Percentiles rank a stretch among this genome's conserved stretches.
Conservation (phyloP, 2,329 filamentous ascomycete species). For the Lachnum nothofagi region DNA sequence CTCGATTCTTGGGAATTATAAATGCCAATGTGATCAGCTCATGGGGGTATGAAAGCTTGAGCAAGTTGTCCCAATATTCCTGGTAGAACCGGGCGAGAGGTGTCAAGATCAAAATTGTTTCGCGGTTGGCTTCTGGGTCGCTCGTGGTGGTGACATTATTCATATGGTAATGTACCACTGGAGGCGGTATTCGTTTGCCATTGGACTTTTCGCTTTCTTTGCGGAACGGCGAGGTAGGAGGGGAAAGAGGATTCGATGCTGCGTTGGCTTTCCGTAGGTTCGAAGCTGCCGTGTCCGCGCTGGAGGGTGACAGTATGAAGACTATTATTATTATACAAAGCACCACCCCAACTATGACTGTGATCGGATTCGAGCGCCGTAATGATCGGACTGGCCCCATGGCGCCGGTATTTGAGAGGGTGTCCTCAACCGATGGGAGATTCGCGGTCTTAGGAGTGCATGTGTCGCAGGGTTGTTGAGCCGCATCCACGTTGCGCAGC, state of each 20-base stretch:
- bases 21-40: constrained; percentile 92
- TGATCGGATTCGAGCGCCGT: constrained; percentile 74
- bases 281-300: constrained; percentile 42
- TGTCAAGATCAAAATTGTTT: constrained; percentile 85
- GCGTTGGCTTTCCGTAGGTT: constrained; percentile 48
- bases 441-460: constrained; percentile 19
- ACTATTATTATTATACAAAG: constrained; percentile 68
- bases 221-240: constrained; percentile 67
- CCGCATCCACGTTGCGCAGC: constrained; percentile 8
- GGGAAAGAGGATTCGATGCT: constrained; percentile 66
- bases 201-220: constrained; percentile 56
- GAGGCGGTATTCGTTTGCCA: constrained; percentile 60
- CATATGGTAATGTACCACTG: constrained; percentile 87
- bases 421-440: constrained; percentile 27
- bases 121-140: constrained; percentile 70
- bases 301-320: constrained; percentile 54
- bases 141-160: constrained; percentile 85
- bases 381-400: constrained; percentile 63
- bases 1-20: constrained; percentile 88
- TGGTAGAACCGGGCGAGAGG: constrained; percentile 91
- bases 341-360: constrained; percentile 64
- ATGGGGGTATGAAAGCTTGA: constrained; percentile 81
- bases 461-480: constrained; percentile 14
- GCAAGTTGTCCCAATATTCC: constrained; percentile 90
- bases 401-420: constrained; percentile 30